Base-by-base conservation (phyloP, 208 protist species). In the Crithidia thermophila region DNA sequence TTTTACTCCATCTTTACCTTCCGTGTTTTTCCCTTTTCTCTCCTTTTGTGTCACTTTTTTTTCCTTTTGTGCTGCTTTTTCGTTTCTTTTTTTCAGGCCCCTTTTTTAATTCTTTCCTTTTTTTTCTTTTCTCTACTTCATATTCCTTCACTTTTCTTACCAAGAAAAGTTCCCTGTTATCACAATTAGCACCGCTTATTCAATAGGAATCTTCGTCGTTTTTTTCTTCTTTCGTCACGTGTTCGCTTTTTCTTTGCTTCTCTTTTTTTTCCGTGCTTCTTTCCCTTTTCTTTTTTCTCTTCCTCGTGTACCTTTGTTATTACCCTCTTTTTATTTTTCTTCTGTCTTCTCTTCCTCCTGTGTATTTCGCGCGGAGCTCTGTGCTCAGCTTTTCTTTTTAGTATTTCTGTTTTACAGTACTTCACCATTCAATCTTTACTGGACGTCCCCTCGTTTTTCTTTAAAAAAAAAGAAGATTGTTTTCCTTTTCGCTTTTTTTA, bases 281-380 rank as follows among this genome's bases (percentile, higher is more conserved):
- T 68, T 40, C 23, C 14, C 13, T 72, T 20, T 71, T 28, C 45
- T 23, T 53, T 59, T n/a, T n/a, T n/a, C n/a, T 66, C 31, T 23
- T 49, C 9, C 34, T 53, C 36, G n/a, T 49, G 9, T 4, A 56
- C 25, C 64, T 73, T 69, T 64, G 30, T 13, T 28, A 42, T 27
- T 42, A 34, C 27, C 61, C 28, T 62, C n/a, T 61, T 47, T 18
- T 46, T 53, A 20, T 53, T 53, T 6, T 53, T 53, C 11, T 30
- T 34, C 58, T 49, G 8, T 60, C 36, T 45, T 27, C 21, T 60
- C 10, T 40, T 40, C 13, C 36, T 40, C 36, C n/a, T 7, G 45
- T 20, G 45, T 50, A 27, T 28, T 27, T 7, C 45, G 45, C 16
- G 39, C 13, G 39, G 39, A 43, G n/a, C 21, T 50, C 45, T 50